Evolutionary conservation across 2,329 filamentous ascomycete species (phyloP).

Genomic region (Ilyonectria sp.): DNA sequence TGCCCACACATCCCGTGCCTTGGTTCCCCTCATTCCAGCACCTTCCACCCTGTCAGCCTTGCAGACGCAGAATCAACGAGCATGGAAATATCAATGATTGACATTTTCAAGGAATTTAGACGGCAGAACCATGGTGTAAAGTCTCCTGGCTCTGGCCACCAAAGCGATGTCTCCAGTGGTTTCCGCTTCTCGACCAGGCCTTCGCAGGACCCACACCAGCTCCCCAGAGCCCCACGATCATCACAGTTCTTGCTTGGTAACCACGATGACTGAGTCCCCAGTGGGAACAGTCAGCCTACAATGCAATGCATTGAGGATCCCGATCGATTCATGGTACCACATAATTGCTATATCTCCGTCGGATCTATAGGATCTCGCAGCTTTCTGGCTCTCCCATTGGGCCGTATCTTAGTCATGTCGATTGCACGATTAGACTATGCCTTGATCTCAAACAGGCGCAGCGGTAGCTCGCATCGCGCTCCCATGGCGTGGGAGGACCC

Average conservation of each 20-base stretch:
- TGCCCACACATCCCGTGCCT: conserved; percentile 12
- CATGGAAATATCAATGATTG: neutral
- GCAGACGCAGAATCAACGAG: no score
- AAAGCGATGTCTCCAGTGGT: neutral
- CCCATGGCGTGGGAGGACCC: conserved; percentile 38
- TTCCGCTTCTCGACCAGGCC: neutral
- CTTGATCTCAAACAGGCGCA: conserved; percentile 49
- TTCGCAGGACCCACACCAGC: neutral
- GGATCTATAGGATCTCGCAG: conserved; percentile 20
- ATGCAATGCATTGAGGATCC: neutral
- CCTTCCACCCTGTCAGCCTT: conserved; percentile 19
- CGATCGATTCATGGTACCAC: neutral
- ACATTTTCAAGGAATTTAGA: neutral
- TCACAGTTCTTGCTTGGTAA: neutral
- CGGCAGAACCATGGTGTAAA: neutral
- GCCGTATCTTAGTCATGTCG: conserved; percentile 8
- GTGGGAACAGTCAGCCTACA: neutral
- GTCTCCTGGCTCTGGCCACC: neutral
- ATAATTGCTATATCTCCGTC: conserved; percentile 29
- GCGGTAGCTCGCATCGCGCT: conserved; percentile 50
- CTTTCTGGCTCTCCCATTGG: conserved; percentile 36
- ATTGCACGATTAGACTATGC: conserved; percentile 5
- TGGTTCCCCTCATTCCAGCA: conserved; percentile 29
- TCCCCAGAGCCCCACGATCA: neutral
- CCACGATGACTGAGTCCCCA: neutral